Conservation (phyloP, 345 rosid genomes). For the Viola odorata region DNA sequence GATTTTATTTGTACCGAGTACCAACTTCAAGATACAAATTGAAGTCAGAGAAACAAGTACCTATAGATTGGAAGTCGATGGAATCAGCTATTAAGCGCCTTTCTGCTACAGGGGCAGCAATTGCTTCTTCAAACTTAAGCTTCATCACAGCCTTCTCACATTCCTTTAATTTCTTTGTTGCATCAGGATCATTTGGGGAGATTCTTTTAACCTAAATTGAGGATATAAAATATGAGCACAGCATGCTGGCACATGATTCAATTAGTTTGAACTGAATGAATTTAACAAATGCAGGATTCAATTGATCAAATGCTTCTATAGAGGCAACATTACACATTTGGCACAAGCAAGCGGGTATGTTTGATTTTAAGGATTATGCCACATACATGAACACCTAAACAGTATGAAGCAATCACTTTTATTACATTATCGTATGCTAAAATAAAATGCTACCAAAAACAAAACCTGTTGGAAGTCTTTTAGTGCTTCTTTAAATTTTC, state of each 20-base stretch:
- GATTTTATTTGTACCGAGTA: not conserved
- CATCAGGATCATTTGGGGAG: conserved; percentile 92
- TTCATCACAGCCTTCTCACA: conserved; percentile 96
- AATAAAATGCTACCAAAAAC: not conserved
- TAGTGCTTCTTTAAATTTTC: conserved; percentile 88
- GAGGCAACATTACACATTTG: too few species aligned
- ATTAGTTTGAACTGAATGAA: too few species aligned
- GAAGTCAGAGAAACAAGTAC: conserved; percentile 30
- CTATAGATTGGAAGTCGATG: conserved; percentile 72
- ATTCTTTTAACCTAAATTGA: conserved; percentile 66
- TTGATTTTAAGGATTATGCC: not conserved
- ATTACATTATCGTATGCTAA: not conserved
- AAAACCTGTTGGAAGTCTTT: conserved; percentile 94
- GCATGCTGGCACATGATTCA: too few species aligned
- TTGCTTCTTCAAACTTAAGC: conserved; percentile 94
- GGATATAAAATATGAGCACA: not conserved
- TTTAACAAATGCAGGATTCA: too few species aligned
- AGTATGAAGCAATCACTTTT: not conserved
- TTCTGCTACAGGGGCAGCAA: conserved; percentile 66
- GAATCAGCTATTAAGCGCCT: conserved; percentile 79
- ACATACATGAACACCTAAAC: not conserved
- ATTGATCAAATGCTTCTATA: too few species aligned
- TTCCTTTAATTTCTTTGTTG: conserved; percentile 76
- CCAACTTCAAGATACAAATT: not conserved
- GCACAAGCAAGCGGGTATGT: too few species aligned